Evolutionary conservation across 164 flowering plant genomes (phyloP), one percentile per base, ranked within the genome.

Genomic region (Magnolia sinica): DNA sequence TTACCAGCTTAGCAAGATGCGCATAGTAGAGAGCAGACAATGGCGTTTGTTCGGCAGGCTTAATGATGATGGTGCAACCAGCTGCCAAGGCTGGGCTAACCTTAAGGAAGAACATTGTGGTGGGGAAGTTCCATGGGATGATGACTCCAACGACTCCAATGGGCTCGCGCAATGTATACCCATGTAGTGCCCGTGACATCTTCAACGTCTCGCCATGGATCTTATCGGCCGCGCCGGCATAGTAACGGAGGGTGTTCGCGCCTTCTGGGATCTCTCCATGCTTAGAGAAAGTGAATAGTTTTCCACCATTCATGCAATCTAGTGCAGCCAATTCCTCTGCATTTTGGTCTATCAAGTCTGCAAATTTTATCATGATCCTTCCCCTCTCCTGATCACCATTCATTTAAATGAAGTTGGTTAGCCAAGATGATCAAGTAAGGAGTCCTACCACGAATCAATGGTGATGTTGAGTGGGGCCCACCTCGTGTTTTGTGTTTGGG

Each of bases 21-120:
- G 96, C 92, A 58, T 78, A 89, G 73, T 37, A 92, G 45, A 94
- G 91, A 14, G 97, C 97, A 0, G 94, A 83, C 24, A 94, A 91
- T 1, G 98, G 96, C 0, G 96, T 91, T 68, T 92, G 96, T 80
- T 94, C 96, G 1, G 98, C 97, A 0, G 98, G 97, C 82, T 94
- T 94, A 74, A 91, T 72, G 27, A 94, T 82, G 83, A 92, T 83
- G 71, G 98, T 91, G 86, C 97, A 92, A 2, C 98, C 98, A 0
- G 96, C 91, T 8, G 98, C 96, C 59, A 94, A 80, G 27, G 98
- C 91, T 1, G 98, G 93, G 76, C 79, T 74, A 61, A 83, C 89
- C 85, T 92, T 90, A 73, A 81, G 59, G 82, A 79, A 79, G 68
- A 92, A 88, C 88, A 89, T 79, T 50, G 68, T 50, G 64, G 79